phyloP scores from a whole-genome alignment of 2,329 filamentous ascomycete genomes.

The Domatiomyces catenatus region DNA sequence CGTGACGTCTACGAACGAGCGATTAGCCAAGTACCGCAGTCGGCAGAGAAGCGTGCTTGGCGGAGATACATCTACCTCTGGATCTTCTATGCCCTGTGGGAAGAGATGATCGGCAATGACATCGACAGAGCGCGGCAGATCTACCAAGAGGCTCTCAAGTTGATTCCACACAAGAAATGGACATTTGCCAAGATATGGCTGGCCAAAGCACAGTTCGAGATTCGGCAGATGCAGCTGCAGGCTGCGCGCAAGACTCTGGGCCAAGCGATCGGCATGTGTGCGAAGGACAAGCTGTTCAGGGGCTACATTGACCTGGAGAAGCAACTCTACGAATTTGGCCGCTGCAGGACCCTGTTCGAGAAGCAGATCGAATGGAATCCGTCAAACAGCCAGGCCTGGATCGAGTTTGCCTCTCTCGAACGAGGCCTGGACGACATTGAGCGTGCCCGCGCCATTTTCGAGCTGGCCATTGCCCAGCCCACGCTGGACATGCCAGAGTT shows the following conservation, averaged over 20 bases:
- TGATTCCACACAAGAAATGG: conserved; percentile 92
- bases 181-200: conserved; percentile 97
- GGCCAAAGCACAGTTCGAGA: conserved; percentile 80
- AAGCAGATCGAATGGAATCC: conserved; percentile 90
- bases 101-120: conserved; percentile 75
- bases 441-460: conserved; percentile 76
- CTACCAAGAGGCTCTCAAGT: conserved; percentile 70
- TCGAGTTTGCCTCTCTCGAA: conserved; percentile 88
- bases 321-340: conserved; percentile 82
- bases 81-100: conserved; percentile 93
- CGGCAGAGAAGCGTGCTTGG: conserved; percentile 95
- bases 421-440: conserved; percentile 80
- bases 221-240: conserved; percentile 68
- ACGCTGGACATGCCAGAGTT: conserved; percentile 93
- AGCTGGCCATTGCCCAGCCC: conserved; percentile 69
- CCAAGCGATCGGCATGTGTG: conserved; percentile 79
- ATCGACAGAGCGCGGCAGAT: conserved; percentile 68
- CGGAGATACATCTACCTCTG: conserved; percentile 93
- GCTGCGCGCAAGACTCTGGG: conserved; percentile 78
- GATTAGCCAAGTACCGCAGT: conserved; percentile 87
- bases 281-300: conserved; percentile 88
- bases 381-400: conserved; percentile 85
- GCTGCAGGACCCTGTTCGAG: conserved; percentile 81
- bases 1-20: conserved; percentile 90
- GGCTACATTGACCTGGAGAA: conserved; percentile 88